Evolutionary conservation across 2,329 filamentous ascomycete species (phyloP).

Genomic region (Alternaria rosae): DNA sequence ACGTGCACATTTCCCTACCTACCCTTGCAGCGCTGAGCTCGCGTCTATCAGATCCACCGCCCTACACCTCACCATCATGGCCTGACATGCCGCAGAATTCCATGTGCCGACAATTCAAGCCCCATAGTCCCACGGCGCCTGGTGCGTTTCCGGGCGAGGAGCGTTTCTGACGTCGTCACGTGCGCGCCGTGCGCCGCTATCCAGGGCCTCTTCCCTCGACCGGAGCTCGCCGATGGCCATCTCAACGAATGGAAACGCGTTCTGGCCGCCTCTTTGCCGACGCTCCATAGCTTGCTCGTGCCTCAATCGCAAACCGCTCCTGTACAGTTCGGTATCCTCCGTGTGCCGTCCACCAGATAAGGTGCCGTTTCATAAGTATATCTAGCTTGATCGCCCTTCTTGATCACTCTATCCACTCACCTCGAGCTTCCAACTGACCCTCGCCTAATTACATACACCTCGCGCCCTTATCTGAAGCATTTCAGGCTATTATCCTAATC

Average conservation of each 20-base stretch:
- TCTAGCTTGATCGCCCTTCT: slow-evolving; percentile 30
- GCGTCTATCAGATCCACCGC: slow-evolving; percentile 6
- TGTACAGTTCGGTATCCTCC: slow-evolving; percentile 44
- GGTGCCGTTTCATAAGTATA: slow-evolving; percentile 32
- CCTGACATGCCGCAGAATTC: slow-evolving; percentile 31
- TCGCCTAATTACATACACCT: not conserved
- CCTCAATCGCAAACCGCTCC: slow-evolving; percentile 22
- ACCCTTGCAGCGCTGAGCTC: not conserved
- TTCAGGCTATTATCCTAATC: not conserved
- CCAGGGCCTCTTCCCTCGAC: slow-evolving; percentile 25
- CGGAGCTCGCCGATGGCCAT: slow-evolving; percentile 47
- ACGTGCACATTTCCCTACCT: slow-evolving; percentile 10
- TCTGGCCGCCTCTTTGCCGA: slow-evolving; percentile 31
- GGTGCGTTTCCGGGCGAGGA: slow-evolving; percentile 15
- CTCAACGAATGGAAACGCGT: slow-evolving; percentile 37
- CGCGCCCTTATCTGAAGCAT: not conserved
- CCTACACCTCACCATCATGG: slow-evolving; percentile 28
- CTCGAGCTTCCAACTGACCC: slow-evolving; percentile 12
- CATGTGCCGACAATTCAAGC: slow-evolving; percentile 15
- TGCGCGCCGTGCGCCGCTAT: slow-evolving; percentile 25
- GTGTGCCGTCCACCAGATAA: slow-evolving; percentile 42
- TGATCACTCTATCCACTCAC: slow-evolving; percentile 21
- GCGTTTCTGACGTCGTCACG: slow-evolving; percentile 30
- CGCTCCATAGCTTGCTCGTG: slow-evolving; percentile 31
- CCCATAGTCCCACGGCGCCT: slow-evolving; percentile 13